Evolutionary conservation across 2,329 filamentous ascomycete species (phyloP).

Genomic region (Ophiostoma triangulosporum): DNA sequence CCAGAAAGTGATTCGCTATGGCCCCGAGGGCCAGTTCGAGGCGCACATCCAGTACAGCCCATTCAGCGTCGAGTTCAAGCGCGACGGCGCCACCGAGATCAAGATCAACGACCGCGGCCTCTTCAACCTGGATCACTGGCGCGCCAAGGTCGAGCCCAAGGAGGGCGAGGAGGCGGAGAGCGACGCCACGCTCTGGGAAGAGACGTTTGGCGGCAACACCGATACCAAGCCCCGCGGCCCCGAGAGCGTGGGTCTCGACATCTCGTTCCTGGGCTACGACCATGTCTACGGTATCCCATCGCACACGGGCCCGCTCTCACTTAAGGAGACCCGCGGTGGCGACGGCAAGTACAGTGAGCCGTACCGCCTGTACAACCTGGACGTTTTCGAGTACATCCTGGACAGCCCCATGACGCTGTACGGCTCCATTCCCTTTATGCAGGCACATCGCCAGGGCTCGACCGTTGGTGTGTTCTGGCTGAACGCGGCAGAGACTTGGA

Average conservation of each 20-base stretch:
- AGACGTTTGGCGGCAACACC: conserved; percentile 87
- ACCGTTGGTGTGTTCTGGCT: conserved; percentile 96
- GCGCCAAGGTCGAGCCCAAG: conserved; percentile 64
- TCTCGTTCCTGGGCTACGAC: conserved; percentile 81
- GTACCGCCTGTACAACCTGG: conserved; percentile 88
- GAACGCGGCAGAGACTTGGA: conserved; percentile 93
- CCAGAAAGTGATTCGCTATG: conserved; percentile 49
- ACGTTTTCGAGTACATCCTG: conserved; percentile 95
- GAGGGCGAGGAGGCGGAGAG: conserved; percentile 45
- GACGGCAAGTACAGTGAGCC: conserved; percentile 76
- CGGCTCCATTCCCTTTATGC: conserved; percentile 95
- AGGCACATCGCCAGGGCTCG: conserved; percentile 85
- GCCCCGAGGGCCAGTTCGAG: conserved; percentile 61
- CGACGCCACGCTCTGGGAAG: conserved; percentile 95
- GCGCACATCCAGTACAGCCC: conserved; percentile 73
- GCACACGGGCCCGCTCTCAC: conserved; percentile 74
- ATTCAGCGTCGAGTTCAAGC: conserved; percentile 74
- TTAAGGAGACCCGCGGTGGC: conserved; percentile 83
- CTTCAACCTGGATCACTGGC: conserved; percentile 92
- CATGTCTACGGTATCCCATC: conserved; percentile 92
- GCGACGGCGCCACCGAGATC: conserved; percentile 69
- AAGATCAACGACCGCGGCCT: conserved; percentile 82
- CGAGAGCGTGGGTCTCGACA: conserved; percentile 82
- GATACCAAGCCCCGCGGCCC: conserved; percentile 91
- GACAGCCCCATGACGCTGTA: conserved; percentile 98